Percentiles rank a stretch among this genome's conserved stretches.
Evolutionary conservation across 2,329 filamentous ascomycete species (phyloP).

Genomic region (Arthrobotrys pseudoclavata): DNA sequence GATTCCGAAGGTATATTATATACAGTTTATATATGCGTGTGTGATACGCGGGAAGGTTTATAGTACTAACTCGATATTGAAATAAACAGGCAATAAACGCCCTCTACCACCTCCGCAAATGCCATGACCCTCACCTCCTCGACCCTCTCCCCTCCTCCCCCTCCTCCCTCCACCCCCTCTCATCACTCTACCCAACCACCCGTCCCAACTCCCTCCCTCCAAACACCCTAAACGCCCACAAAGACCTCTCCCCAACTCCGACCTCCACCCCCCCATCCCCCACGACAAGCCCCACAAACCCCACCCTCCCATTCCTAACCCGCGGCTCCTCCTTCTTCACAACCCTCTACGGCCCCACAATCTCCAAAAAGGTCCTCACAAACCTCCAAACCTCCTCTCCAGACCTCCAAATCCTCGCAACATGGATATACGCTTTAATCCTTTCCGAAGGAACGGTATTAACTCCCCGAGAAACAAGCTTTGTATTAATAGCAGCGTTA

Average conservation of each 20-base stretch:
- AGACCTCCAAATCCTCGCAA: conserved; percentile 69
- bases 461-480: conserved; percentile 69
- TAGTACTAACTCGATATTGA: neutral
- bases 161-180: conserved; percentile 29
- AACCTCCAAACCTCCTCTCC: conserved; percentile 70
- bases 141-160: conserved; percentile 24
- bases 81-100: conserved; percentile 67
- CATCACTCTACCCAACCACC: conserved; percentile 62
- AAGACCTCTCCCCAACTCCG: conserved; percentile 65
- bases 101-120: conserved; percentile 51
- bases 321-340: conserved; percentile 70
- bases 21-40: neutral
- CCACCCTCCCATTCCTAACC: conserved; percentile 66
- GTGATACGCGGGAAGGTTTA: too few relatives aligned
- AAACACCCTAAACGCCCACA: conserved; percentile 63
- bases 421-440: conserved; percentile 70
- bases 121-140: conserved; percentile 34
- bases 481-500: conserved; percentile 70
- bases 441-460: conserved; percentile 69
- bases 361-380: conserved; percentile 69
- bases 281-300: conserved; percentile 65
- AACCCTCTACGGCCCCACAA: conserved; percentile 69
- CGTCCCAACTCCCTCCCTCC: conserved; percentile 68
- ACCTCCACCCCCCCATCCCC: conserved; percentile 64
- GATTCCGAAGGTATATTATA: conserved; percentile 68